Base-by-base conservation (phyloP, 768 basidiomycete species). In the Pisolithus marmoratus region DNA sequence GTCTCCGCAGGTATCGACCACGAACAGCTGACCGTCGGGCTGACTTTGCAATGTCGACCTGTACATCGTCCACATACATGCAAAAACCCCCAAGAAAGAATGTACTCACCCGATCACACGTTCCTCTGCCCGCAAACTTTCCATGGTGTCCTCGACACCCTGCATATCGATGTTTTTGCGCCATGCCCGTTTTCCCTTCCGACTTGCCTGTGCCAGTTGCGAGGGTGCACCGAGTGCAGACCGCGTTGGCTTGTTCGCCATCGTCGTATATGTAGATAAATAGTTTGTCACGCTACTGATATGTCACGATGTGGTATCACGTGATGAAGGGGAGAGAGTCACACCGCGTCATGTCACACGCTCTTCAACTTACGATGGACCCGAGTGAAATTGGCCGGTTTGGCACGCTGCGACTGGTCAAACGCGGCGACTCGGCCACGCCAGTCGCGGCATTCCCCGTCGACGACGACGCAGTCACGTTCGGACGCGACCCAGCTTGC, bases 101-200 rank as follows among this genome's bases (percentile, higher is more conserved):
- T 29, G 9, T 15, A 67, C 81, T 55, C 61, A 92, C 90, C 92
- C 92, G 55, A 78, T 80, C 5, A 84, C 77, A 50, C 89, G 74
- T 64, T 94, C 92, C 64, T 94, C 90, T n/a, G 79, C 79, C 49
- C 93, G 74, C 54, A 89, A 71, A 52, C 73, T 79, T 66, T 94
- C 93, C 56, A 94, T 62, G 2, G 81, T 83, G 44, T 75, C 72
- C 60, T 94, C 92, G 19, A 94, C 83, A 47, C 83, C 83, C 23
- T 81, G 79, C 46, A 95, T 78, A 64, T 95, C 84, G 48, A 95
- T 84, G 67, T 96, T 90, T 72, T 96, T 95, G 64, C 94, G 71
- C 94, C 94, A 95, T 44, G 93, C 83, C 51, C 81, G 82, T 67
- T 95, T 95, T n/a, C 92, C 90, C 67, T 92, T 95, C 52, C 93